These are phyloP conservation scores for Aureobasidium melanogenum DNA, from an alignment of 2,329 filamentous ascomycete species.

Conservation along the genomic window DNA sequence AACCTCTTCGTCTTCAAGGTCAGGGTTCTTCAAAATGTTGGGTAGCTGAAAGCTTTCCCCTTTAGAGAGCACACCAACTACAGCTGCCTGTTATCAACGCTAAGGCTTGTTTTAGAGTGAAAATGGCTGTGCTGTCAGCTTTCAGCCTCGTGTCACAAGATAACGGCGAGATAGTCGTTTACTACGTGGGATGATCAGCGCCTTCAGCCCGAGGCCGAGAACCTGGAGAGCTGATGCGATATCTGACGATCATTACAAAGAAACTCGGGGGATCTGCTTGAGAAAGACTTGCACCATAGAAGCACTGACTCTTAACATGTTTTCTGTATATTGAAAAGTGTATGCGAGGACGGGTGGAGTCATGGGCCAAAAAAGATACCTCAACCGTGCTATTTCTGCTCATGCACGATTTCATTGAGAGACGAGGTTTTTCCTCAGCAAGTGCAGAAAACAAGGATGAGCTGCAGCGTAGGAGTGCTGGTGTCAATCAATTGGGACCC, in stretches of 20 bases:
- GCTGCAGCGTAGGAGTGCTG: background rate
- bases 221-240: constrained; percentile 1
- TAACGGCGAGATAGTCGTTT: constrained; percentile 11
- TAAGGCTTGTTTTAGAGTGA: background rate
- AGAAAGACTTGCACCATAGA: background rate
- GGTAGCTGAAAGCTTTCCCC: background rate
- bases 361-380: background rate
- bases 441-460: background rate
- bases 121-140: constrained; percentile 1
- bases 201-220: background rate
- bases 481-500: background rate
- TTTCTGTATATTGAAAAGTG: background rate
- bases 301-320: background rate
- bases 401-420: constrained; percentile 4
- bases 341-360: constrained; percentile 2
- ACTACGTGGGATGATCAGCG: background rate
- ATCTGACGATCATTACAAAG: background rate
- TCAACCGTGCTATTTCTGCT: constrained; percentile 4
- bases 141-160: background rate
- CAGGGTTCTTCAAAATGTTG: background rate
- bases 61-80: background rate
- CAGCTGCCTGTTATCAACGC: background rate
- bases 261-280: background rate
- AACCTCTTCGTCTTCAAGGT: background rate
- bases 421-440: background rate